These are phyloP conservation scores for Hymenoscyphus fraxineus DNA, from an alignment of 2,329 filamentous ascomycete species.

Conservation along the genomic window DNA sequence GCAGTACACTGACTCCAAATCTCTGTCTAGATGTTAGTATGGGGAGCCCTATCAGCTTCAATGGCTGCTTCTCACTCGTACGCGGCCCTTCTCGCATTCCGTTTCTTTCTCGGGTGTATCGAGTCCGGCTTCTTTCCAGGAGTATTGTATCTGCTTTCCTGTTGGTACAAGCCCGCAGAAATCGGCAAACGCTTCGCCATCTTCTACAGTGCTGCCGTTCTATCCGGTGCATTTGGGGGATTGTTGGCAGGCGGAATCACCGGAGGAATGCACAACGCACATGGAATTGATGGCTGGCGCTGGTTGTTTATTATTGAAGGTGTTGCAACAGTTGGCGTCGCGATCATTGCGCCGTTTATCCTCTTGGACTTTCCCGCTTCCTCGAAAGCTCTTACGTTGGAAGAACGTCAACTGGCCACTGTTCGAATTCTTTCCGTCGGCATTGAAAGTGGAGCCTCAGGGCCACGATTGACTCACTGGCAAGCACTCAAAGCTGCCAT, in stretches of 20 bases:
- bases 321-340: conserved; percentile 40
- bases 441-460: conserved; percentile 33
- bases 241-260: conserved; percentile 41
- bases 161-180: conserved; percentile 53
- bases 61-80: conserved; percentile 49
- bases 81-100: conserved; percentile 44
- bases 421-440: conserved; percentile 43
- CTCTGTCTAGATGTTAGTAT: conserved; percentile 36
- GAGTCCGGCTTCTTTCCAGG: conserved; percentile 52
- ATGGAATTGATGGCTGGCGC: conserved; percentile 48
- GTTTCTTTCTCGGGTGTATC: conserved; percentile 48
- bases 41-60: conserved; percentile 48
- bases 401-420: conserved; percentile 42
- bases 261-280: conserved; percentile 42
- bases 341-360: conserved; percentile 42
- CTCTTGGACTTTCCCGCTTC: conserved; percentile 48
- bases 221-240: conserved; percentile 49
- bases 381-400: conserved; percentile 37
- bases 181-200: conserved; percentile 53
- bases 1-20: no score
- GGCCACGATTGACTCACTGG: conserved; percentile 32
- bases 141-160: conserved; percentile 49
- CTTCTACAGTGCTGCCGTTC: conserved; percentile 54
- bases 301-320: conserved; percentile 51
- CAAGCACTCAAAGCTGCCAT: conserved; percentile 40